phyloP scores from a whole-genome alignment of 768 basidiomycete genomes.

The Auricularia auricula-judae region DNA sequence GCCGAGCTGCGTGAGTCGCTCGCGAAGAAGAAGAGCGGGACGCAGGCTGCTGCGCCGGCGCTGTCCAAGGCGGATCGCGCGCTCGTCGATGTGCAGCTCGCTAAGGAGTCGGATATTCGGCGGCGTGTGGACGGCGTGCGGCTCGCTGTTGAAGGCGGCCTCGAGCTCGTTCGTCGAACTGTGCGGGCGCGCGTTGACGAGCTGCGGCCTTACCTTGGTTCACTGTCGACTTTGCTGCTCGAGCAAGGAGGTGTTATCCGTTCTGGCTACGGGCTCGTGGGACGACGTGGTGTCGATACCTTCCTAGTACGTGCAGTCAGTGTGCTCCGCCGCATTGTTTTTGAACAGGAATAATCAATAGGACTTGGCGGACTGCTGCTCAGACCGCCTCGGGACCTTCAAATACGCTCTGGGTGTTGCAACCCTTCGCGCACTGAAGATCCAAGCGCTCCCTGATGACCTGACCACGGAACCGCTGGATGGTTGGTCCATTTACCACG shows the following conservation, averaged over 20 bases:
- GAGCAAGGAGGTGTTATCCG: conserved; percentile 43
- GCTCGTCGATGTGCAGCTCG: conserved; percentile 72
- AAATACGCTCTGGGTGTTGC: conserved; percentile 73
- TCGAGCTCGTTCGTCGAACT: conserved; percentile 58
- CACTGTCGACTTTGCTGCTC: conserved; percentile 49
- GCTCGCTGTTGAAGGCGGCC: conserved; percentile 47
- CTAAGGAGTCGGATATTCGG: conserved; percentile 65
- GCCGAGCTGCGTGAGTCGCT: conserved; percentile 81
- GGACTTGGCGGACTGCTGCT: conserved; percentile 61
- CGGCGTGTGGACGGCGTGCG: conserved; percentile 45
- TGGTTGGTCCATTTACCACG: conserved; percentile 26
- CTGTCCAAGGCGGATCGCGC: conserved; percentile 80
- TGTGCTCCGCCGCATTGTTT: background rate
- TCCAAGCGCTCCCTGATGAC: conserved; percentile 59
- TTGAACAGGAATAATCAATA: conserved; percentile 16
- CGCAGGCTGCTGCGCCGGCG: conserved; percentile 27
- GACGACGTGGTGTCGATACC: conserved; percentile 52
- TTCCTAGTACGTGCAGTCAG: conserved; percentile 52
- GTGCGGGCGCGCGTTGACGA: conserved; percentile 38
- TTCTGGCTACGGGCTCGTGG: conserved; percentile 51
- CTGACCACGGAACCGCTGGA: conserved; percentile 60
- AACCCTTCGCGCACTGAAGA: conserved; percentile 60
- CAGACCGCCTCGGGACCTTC: conserved; percentile 60
- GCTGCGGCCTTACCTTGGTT: conserved; percentile 45
- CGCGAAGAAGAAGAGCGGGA: conserved; percentile 55